A percentile compares a stretch with the other conserved stretches of the same genome.
Evolutionary conservation across 2,329 filamentous ascomycete genomes (phyloP).

Genomic region (Emergomyces pasteurianus): DNA sequence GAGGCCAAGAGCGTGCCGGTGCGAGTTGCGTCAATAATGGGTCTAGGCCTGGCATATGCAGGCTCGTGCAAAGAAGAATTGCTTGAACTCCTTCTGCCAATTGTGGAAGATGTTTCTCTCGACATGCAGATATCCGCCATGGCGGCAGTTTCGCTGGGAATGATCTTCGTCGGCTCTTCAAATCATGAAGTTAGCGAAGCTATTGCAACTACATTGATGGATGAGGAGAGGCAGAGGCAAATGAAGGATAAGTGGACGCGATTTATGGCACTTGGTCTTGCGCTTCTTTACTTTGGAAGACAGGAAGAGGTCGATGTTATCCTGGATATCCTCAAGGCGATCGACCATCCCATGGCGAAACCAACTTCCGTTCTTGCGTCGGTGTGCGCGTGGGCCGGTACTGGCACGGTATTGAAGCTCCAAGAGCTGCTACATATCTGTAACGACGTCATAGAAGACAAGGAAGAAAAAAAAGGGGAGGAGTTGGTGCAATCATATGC

Average conservation of each 20-base stretch:
- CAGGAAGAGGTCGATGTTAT: slow-evolving; percentile 99
- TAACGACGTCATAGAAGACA: slow-evolving; percentile 92
- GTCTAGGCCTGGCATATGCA: slow-evolving; percentile 85
- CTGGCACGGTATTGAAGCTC: slow-evolving; percentile 90
- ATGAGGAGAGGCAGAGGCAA: slow-evolving; percentile 81
- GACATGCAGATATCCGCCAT: slow-evolving; percentile 96
- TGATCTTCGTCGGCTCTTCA: slow-evolving; percentile 87
- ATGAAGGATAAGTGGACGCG: slow-evolving; percentile 97
- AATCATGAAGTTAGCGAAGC: slow-evolving; percentile 84
- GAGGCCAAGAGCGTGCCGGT: slow-evolving; percentile 66
- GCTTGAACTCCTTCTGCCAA: slow-evolving; percentile 72
- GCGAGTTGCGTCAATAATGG: slow-evolving; percentile 83
- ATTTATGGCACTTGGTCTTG: slow-evolving; percentile 88
- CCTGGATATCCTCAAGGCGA: slow-evolving; percentile 88
- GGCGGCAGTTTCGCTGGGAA: slow-evolving; percentile 79
- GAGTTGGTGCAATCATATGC: slow-evolving; percentile 94
- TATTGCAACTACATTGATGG: slow-evolving; percentile 83
- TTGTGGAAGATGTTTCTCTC: slow-evolving; percentile 69
- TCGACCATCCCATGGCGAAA: slow-evolving; percentile 93
- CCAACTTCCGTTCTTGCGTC: slow-evolving; percentile 90
- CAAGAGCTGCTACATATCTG: slow-evolving; percentile 96
- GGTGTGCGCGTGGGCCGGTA: slow-evolving; percentile 96
- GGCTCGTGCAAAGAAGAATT: slow-evolving; percentile 86
- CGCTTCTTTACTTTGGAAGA: slow-evolving; percentile 86
- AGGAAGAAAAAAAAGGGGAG: slow-evolving; percentile 88